These are phyloP conservation scores for Sporobolomyces pararoseus DNA, from an alignment of 768 basidiomycete genomes.

Conservation along the genomic window DNA sequence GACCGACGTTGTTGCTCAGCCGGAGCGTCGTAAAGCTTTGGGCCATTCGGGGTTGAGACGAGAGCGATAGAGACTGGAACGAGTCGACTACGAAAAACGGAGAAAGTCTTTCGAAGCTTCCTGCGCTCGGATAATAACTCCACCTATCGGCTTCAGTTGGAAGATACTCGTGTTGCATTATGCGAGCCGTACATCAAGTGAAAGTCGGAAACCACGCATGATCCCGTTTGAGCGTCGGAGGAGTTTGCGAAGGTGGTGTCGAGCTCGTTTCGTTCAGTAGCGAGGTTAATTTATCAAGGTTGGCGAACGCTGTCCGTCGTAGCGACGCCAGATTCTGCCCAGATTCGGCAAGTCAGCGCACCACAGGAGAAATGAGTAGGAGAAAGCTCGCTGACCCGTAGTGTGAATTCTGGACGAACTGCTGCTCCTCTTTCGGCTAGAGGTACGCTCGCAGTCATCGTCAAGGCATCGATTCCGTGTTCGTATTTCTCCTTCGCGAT, in stretches of 20 bases:
- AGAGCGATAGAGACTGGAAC: no score
- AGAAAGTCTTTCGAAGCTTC: no score
- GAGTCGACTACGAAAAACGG: no score
- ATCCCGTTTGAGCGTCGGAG: neutral
- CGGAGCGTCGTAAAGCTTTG: no score
- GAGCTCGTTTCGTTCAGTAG: neutral
- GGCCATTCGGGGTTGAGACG: no score
- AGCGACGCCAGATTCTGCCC: neutral
- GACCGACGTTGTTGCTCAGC: no score
- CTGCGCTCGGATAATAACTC: no score
- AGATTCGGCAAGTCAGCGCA: neutral
- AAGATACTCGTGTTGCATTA: no score
- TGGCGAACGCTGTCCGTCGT: slow-evolving; percentile 6
- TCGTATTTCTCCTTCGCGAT: neutral
- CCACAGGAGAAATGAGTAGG: neutral
- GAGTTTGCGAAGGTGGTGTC: neutral
- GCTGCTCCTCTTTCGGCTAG: neutral
- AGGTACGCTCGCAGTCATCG: neutral
- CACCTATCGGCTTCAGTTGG: no score
- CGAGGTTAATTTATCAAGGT: neutral
- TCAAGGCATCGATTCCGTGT: neutral
- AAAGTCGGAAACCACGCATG: slow-evolving; percentile 10
- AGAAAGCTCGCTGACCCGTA: neutral
- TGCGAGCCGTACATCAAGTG: no score
- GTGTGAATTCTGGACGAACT: neutral